phyloP scores from a whole-genome alignment of 129 eudicot genomes.

The Lonicera japonica region DNA sequence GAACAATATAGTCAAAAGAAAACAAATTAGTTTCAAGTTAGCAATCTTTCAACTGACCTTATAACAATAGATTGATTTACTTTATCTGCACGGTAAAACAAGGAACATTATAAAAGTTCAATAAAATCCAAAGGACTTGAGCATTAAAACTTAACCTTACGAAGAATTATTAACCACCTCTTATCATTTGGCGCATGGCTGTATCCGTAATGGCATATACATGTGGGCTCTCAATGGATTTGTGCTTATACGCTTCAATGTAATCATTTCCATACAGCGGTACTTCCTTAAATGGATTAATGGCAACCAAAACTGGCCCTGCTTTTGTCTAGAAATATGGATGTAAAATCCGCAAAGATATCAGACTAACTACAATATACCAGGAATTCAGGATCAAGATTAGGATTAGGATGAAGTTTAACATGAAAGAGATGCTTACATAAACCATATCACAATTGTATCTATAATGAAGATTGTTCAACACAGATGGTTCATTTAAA shows the following conservation, averaged over 20 bases:
- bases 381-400: background rate
- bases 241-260: slow-evolving; percentile 57
- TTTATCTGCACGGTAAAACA: slow-evolving; percentile 53
- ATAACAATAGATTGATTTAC: slow-evolving; percentile 87
- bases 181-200: slow-evolving; percentile 73
- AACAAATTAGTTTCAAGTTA: slow-evolving; percentile 2
- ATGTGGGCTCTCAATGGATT: slow-evolving; percentile 64
- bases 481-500: slow-evolving; percentile 76
- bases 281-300: slow-evolving; percentile 80
- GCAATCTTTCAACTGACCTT: slow-evolving; percentile 47
- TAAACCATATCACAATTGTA: slow-evolving; percentile 62
- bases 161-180: slow-evolving; percentile 38
- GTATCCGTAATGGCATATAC: slow-evolving; percentile 91
- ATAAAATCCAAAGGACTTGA: background rate
- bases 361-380: slow-evolving; percentile 16
- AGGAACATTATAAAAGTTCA: background rate
- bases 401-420: slow-evolving; percentile 7
- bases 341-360: slow-evolving; percentile 7
- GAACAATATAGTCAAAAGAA: background rate
- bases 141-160: background rate
- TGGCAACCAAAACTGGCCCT: slow-evolving; percentile 82
- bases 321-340: slow-evolving; percentile 68
- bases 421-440: slow-evolving; percentile 39
- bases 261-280: slow-evolving; percentile 59
- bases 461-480: slow-evolving; percentile 81